A percentile compares a stretch with the other conserved stretches of the same genome.
These are phyloP conservation scores for Globisporangium perplexum DNA, from an alignment of 352 stramenopile species.

Conservation along the genomic window DNA sequence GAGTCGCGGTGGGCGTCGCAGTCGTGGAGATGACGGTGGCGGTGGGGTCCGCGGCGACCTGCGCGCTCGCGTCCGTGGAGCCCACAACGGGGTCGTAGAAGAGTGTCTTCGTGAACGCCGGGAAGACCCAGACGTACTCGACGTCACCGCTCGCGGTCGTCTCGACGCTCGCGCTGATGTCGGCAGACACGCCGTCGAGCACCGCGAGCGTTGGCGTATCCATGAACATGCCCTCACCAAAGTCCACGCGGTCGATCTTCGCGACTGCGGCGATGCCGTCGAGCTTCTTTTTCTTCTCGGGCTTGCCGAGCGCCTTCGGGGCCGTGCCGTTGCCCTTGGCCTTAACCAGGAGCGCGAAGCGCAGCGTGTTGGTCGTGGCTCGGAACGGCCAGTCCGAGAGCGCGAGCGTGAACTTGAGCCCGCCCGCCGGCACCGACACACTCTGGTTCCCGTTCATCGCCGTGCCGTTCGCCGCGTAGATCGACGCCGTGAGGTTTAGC, in stretches of 20 bases:
- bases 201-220: conserved; percentile 16
- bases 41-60: background rate
- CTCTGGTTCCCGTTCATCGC: conserved; percentile 25
- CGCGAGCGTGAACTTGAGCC: conserved; percentile 36
- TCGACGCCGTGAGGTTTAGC: conserved; percentile 34
- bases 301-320: background rate
- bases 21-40: background rate
- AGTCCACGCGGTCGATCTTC: conserved; percentile 21
- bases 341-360: conserved; percentile 27
- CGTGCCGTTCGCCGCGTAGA: conserved; percentile 22
- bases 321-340: conserved; percentile 16
- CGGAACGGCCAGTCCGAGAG: conserved; percentile 27
- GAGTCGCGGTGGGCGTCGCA: background rate
- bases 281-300: conserved; percentile 16
- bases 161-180: conserved; percentile 25
- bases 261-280: conserved; percentile 1
- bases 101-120: conserved; percentile 25
- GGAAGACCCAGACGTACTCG: conserved; percentile 37
- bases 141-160: conserved; percentile 1
- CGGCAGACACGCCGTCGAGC: conserved; percentile 11
- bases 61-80: conserved; percentile 5
- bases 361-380: conserved; percentile 12
- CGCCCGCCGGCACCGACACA: conserved; percentile 24
- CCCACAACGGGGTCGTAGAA: conserved; percentile 54
- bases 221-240: conserved; percentile 39